phyloP scores from a whole-genome alignment of 1,139 yeast genomes.

The Yamadazyma trypodendri region DNA sequence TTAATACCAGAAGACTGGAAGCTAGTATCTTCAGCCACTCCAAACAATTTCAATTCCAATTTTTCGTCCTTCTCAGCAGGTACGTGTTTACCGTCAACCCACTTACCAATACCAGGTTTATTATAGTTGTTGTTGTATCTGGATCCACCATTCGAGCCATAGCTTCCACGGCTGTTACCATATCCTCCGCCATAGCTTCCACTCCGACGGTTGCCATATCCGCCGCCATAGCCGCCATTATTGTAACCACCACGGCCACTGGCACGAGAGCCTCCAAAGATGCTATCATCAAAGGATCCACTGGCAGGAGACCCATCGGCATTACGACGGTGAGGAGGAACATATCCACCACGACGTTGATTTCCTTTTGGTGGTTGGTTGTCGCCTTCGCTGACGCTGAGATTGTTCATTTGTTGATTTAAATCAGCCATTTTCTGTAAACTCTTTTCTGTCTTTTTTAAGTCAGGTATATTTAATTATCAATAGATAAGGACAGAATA shows the following conservation, averaged over 20 bases:
- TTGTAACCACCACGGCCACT: slow-evolving; percentile 11
- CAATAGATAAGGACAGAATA: slow-evolving; percentile 8
- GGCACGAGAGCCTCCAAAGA: slow-evolving; percentile 13
- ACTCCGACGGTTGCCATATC: slow-evolving; percentile 10
- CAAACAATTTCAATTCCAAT: slow-evolving; percentile 80
- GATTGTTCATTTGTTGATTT: slow-evolving; percentile 45
- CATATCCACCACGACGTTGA: slow-evolving; percentile 39
- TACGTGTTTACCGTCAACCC: slow-evolving; percentile 85
- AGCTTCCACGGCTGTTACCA: slow-evolving; percentile 26
- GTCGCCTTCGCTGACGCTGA: slow-evolving; percentile 31
- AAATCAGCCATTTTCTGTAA: slow-evolving; percentile 35
- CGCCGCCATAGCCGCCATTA: slow-evolving; percentile 15
- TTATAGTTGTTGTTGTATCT: slow-evolving; percentile 9
- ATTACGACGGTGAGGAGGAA: slow-evolving; percentile 68
- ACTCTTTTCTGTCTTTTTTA: slow-evolving; percentile 7
- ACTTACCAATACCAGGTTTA: slow-evolving; percentile 62
- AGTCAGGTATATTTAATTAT: not conserved
- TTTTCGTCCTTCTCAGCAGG: slow-evolving; percentile 75
- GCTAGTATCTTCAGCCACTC: slow-evolving; percentile 76
- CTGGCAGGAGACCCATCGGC: slow-evolving; percentile 9
- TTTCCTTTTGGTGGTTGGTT: slow-evolving; percentile 11
- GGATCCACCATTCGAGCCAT: slow-evolving; percentile 27
- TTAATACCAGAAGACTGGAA: slow-evolving; percentile 96
- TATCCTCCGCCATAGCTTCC: slow-evolving; percentile 32
- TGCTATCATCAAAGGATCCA: slow-evolving; percentile 1